Conservation (phyloP, 495 filamentous ascomycete species). For the Penicillium maclennaniae region DNA sequence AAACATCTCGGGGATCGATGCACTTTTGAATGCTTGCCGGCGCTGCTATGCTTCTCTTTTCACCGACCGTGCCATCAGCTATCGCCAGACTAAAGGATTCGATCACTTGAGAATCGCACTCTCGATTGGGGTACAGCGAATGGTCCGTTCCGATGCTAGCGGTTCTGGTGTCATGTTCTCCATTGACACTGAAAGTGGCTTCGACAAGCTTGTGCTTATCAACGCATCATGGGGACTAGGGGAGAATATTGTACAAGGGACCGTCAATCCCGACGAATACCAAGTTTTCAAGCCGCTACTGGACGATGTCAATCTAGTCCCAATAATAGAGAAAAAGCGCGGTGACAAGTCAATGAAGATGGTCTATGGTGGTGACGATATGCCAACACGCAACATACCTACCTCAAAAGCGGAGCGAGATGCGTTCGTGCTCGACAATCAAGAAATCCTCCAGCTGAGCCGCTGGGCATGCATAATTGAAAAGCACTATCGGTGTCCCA, state of each 20-base stretch:
- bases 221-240: constrained; percentile 38
- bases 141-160: too few species aligned
- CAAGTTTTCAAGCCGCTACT: constrained; percentile 33
- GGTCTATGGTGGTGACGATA: constrained; percentile 13
- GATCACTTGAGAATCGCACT: too few species aligned
- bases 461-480: constrained; percentile 36
- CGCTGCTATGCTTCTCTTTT: constrained; percentile 33
- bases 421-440: constrained; percentile 25
- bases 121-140: too few species aligned
- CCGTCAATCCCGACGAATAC: constrained; percentile 37
- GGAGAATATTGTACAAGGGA: constrained; percentile 35
- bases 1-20: constrained; percentile 18
- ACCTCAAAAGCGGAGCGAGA: constrained; percentile 31
- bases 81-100: too few species aligned
- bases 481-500: constrained; percentile 31
- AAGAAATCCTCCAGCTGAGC: constrained; percentile 32
- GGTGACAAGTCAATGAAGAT: too few species aligned
- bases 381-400: constrained; percentile 30
- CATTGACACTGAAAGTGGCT: constrained; percentile 35
- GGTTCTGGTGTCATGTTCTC: too few species aligned
- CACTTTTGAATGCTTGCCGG: constrained; percentile 26
- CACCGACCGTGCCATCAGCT: too few species aligned
- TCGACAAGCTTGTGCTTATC: constrained; percentile 34
- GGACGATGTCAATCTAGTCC: not conserved
- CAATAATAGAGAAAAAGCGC: constrained; percentile 19